These are phyloP conservation scores for Fraxinus cuspidata DNA, from an alignment of 257 asterid species.

Conservation along the genomic window DNA sequence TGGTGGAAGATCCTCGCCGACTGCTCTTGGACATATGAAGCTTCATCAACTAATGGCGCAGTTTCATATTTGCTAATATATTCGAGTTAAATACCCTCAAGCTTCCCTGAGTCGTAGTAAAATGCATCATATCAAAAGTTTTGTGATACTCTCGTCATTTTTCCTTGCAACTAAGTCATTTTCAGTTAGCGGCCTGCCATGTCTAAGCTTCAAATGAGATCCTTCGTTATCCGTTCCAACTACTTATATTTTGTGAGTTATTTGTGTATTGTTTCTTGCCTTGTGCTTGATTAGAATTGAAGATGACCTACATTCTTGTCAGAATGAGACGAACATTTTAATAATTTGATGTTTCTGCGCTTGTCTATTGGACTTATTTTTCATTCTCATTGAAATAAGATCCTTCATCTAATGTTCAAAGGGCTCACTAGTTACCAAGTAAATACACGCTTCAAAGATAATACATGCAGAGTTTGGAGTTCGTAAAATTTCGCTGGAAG, in stretches of 20 bases:
- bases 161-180: constrained; percentile 11
- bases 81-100: constrained; percentile 19
- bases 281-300: neutral
- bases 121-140: constrained; percentile 36
- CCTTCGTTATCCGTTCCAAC: neutral
- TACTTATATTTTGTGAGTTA: neutral
- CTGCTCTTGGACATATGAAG: constrained; percentile 78
- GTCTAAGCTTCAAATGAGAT: constrained; percentile 24
- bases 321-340: neutral
- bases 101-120: constrained; percentile 40
- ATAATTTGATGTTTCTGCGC: neutral
- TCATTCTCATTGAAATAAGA: neutral
- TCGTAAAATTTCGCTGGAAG: neutral
- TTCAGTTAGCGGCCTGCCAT: constrained; percentile 25
- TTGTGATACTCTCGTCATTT: constrained; percentile 35
- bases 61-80: constrained; percentile 14
- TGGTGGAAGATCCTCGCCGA: constrained; percentile 97
- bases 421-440: neutral
- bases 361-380: neutral
- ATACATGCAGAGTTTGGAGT: neutral
- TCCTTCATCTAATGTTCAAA: too few relatives aligned
- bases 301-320: neutral
- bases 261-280: neutral
- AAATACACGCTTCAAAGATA: neutral
- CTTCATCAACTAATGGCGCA: constrained; percentile 12